phyloP scores from a whole-genome alignment of 1,284 basidiomycete genomes.

The Takashimella tepidaria region DNA sequence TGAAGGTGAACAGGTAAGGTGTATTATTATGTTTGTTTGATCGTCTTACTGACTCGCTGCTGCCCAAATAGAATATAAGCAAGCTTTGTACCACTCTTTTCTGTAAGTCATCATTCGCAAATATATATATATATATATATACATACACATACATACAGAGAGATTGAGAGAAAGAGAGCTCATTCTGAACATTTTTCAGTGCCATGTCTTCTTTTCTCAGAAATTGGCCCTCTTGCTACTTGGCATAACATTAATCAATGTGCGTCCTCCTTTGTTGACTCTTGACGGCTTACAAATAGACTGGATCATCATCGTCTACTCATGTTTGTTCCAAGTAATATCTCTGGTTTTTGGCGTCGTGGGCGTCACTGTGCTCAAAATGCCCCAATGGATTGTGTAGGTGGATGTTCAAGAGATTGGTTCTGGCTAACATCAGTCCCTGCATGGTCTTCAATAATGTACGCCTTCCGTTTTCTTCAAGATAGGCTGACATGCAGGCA shows the following conservation, averaged over 20 bases:
- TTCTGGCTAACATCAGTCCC: slow-evolving; percentile 15
- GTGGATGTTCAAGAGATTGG: slow-evolving; percentile 3
- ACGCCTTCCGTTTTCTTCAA: neutral
- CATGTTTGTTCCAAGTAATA: slow-evolving; percentile 35
- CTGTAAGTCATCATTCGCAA: too few relatives aligned
- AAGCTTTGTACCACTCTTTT: slow-evolving; percentile 39
- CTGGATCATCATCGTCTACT: slow-evolving; percentile 39
- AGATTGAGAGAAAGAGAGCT: too few relatives aligned
- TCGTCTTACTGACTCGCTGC: neutral
- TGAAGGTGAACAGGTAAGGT: slow-evolving; percentile 31
- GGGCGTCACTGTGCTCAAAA: slow-evolving; percentile 24
- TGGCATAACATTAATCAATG: slow-evolving; percentile 34
- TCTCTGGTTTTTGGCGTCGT: slow-evolving; percentile 29
- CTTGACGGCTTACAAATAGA: slow-evolving; percentile 17
- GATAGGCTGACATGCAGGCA: slow-evolving; percentile 9
- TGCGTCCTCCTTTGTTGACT: slow-evolving; percentile 11
- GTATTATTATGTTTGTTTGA: neutral
- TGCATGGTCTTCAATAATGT: slow-evolving; percentile 45
- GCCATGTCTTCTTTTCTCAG: slow-evolving; percentile 41
- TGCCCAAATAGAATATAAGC: slow-evolving; percentile 23
- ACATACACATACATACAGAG: too few relatives aligned
- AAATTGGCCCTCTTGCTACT: slow-evolving; percentile 42
- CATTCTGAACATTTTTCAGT: too few relatives aligned
- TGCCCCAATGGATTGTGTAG: slow-evolving; percentile 37
- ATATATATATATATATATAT: too few relatives aligned